A percentile compares a stretch with the other conserved stretches of the same genome.
Conservation (phyloP, 2,329 filamentous ascomycete genomes). For the Zasmidium citrigriseum region DNA sequence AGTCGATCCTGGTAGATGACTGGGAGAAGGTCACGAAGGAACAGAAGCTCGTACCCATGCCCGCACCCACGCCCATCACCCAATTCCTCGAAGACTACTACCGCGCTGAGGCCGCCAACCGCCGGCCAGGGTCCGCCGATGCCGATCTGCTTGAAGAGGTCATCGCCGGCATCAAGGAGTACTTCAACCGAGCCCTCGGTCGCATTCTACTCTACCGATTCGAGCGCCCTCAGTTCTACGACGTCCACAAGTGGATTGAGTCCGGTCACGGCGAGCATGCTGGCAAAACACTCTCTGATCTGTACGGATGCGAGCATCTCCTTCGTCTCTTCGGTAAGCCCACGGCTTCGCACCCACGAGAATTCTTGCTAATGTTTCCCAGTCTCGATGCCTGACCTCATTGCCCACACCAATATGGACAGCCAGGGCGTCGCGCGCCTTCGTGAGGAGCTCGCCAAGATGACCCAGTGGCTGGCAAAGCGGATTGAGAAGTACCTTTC, state of each 20-base stretch:
- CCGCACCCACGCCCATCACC: slow-evolving; percentile 72
- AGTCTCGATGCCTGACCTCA: slow-evolving; percentile 90
- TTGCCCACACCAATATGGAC: slow-evolving; percentile 98
- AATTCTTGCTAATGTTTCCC: slow-evolving; percentile 9
- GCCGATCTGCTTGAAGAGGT: slow-evolving; percentile 89
- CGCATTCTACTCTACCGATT: slow-evolving; percentile 92
- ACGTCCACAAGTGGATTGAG: slow-evolving; percentile 69
- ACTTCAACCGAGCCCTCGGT: slow-evolving; percentile 88
- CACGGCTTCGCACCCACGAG: neutral
- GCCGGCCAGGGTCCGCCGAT: slow-evolving; percentile 67
- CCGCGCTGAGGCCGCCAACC: slow-evolving; percentile 67
- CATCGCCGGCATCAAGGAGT: slow-evolving; percentile 80
- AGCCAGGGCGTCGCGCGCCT: slow-evolving; percentile 84
- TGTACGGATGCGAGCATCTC: slow-evolving; percentile 92
- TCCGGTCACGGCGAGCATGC: slow-evolving; percentile 63
- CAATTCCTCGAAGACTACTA: slow-evolving; percentile 86
- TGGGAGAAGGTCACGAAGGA: slow-evolving; percentile 99
- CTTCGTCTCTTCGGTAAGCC: slow-evolving; percentile 79
- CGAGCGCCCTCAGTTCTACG: slow-evolving; percentile 84
- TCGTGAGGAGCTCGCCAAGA: slow-evolving; percentile 82
- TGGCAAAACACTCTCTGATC: slow-evolving; percentile 72
- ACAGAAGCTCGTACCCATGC: slow-evolving; percentile 82
- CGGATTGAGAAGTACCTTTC: slow-evolving; percentile 77
- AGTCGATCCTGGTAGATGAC: slow-evolving; percentile 91
- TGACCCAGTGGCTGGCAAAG: slow-evolving; percentile 81